These are phyloP conservation scores for Amauroascus verrucosus DNA, from an alignment of 2,329 filamentous ascomycete species.

Conservation along the genomic window DNA sequence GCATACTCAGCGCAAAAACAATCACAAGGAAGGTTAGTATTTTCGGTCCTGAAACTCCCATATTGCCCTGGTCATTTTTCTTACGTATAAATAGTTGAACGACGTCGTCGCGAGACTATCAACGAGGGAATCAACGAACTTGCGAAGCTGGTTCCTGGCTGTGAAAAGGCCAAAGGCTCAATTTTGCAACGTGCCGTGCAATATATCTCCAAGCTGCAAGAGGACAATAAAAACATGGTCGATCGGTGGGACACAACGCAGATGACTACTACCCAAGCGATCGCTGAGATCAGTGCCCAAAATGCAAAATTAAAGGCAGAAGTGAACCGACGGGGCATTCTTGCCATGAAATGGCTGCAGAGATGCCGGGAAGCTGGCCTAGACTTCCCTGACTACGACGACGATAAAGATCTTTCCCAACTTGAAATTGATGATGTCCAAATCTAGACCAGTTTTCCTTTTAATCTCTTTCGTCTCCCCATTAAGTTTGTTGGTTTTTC, in stretches of 20 bases:
- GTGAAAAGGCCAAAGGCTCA: slow-evolving; percentile 97
- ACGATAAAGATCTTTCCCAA: slow-evolving; percentile 32
- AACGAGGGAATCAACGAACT: slow-evolving; percentile 98
- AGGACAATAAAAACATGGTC: slow-evolving; percentile 36
- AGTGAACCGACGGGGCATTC: slow-evolving; percentile 76
- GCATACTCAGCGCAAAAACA: slow-evolving; percentile 95
- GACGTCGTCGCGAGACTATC: slow-evolving; percentile 91
- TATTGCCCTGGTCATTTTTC: not conserved
- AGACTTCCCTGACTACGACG: slow-evolving; percentile 41
- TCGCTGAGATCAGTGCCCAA: slow-evolving; percentile 81
- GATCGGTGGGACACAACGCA: slow-evolving; percentile 36
- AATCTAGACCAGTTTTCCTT: slow-evolving; percentile 23
- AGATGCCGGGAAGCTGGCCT: slow-evolving; percentile 39
- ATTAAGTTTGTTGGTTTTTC: not conserved
- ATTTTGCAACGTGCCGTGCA: slow-evolving; percentile 87
- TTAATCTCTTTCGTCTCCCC: not conserved
- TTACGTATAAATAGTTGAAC: slow-evolving; percentile 60
- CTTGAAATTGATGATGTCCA: slow-evolving; percentile 16
- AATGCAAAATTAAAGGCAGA: slow-evolving; percentile 94
- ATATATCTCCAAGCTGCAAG: slow-evolving; percentile 75
- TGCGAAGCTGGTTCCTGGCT: slow-evolving; percentile 92
- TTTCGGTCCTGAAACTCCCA: too few species aligned
- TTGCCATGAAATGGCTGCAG: slow-evolving; percentile 38
- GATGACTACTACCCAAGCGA: slow-evolving; percentile 37
- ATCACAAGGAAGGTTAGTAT: slow-evolving; percentile 87